A percentile compares a stretch with the other conserved stretches of the same genome.
phyloP scores from a whole-genome alignment of 768 basidiomycete species.

The Basidioascus undulatus region DNA sequence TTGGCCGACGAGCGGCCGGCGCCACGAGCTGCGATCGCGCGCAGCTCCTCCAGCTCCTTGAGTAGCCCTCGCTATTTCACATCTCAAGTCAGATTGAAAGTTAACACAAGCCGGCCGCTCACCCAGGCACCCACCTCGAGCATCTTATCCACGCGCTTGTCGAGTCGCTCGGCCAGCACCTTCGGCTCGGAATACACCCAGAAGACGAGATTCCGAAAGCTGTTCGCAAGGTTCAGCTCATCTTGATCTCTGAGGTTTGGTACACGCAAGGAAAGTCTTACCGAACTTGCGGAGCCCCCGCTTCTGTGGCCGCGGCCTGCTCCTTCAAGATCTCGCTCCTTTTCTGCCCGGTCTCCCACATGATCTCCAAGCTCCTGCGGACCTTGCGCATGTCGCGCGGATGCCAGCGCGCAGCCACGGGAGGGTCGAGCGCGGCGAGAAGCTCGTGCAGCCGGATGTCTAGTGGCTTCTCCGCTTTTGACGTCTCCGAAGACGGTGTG shows the following conservation, averaged over 20 bases:
- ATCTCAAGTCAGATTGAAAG: too few species aligned
- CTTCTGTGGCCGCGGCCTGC: too few species aligned
- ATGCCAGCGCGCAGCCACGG: conserved; percentile 67
- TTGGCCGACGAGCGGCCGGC: not conserved
- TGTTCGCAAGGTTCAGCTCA: too few species aligned
- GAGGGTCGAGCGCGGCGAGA: conserved; percentile 41
- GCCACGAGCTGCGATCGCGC: conserved; percentile 8
- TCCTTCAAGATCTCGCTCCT: conserved; percentile 44
- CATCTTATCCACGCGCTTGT: conserved; percentile 71
- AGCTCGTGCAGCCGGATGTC: conserved; percentile 43
- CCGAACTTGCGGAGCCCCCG: too few species aligned
- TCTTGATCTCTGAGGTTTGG: too few species aligned
- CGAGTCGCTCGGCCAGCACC: conserved; percentile 38
- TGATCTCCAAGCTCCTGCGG: conserved; percentile 46
- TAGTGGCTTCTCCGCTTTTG: too few species aligned
- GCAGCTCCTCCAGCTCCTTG: conserved; percentile 43
- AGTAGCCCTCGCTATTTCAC: conserved; percentile 59
- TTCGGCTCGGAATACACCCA: conserved; percentile 65
- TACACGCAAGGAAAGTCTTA: too few species aligned
- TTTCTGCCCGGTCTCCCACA: conserved; percentile 39
- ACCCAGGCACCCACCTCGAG: conserved; percentile 37
- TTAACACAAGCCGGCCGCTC: too few species aligned
- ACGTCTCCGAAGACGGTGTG: not conserved
- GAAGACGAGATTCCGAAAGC: conserved; percentile 64
- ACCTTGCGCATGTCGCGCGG: conserved; percentile 89